Evolutionary conservation across 2,329 filamentous ascomycete genomes (phyloP).

Genomic region (Pseudocercospora cruenta): DNA sequence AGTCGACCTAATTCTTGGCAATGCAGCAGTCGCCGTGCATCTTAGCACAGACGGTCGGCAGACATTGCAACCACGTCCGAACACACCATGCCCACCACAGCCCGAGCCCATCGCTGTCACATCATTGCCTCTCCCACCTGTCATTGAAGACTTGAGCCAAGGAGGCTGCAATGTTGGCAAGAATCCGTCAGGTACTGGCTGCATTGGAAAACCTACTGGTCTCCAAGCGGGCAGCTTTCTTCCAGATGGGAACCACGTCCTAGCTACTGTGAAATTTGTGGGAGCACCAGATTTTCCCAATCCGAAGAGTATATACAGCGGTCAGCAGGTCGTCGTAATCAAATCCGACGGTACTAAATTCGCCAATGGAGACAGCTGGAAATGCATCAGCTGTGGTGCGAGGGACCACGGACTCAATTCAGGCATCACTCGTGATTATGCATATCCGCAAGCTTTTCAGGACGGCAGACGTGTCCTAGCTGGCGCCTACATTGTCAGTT

Average conservation of each 20-base stretch:
- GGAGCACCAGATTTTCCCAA: constrained; percentile 48
- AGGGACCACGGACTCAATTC: constrained; percentile 37
- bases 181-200: constrained; percentile 46
- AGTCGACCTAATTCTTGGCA: too few relatives aligned
- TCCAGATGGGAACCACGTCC: constrained; percentile 50
- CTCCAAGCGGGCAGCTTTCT: constrained; percentile 42
- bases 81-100: neutral
- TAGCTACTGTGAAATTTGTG: constrained; percentile 45
- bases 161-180: constrained; percentile 42
- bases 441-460: constrained; percentile 50
- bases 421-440: constrained; percentile 30
- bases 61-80: too few relatives aligned
- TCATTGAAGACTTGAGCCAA: constrained; percentile 28
- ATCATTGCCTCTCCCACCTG: constrained; percentile 46
- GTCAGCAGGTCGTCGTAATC: constrained; percentile 49
- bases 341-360: constrained; percentile 49
- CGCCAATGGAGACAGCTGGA: constrained; percentile 52
- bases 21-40: too few relatives aligned
- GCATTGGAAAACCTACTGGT: constrained; percentile 35
- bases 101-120: constrained; percentile 43
- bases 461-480: constrained; percentile 44
- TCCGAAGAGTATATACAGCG: constrained; percentile 47
- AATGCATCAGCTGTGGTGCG: constrained; percentile 52
- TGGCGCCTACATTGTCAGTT: constrained; percentile 43
- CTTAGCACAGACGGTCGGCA: too few relatives aligned